Evolutionary conservation across 1,139 yeast genomes (phyloP).

Genomic region (Zygoascus hellenicus): DNA sequence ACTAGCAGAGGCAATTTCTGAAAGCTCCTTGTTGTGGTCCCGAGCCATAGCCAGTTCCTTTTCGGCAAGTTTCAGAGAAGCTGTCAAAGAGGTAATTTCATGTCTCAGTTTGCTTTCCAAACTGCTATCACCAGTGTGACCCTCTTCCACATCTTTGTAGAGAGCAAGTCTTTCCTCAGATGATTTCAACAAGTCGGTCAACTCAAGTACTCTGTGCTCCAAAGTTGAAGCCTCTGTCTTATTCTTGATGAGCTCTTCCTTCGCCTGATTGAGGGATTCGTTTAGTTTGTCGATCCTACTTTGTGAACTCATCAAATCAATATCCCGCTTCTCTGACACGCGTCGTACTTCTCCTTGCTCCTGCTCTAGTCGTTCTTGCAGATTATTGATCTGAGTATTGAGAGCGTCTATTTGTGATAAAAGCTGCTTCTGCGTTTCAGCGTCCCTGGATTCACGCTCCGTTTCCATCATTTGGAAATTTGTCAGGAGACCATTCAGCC

Average conservation of each 20-base stretch:
- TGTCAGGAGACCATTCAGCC: constrained; percentile 53
- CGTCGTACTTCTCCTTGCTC: constrained; percentile 37
- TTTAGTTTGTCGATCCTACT: constrained; percentile 56
- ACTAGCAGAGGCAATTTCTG: constrained; percentile 44
- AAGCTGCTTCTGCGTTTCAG: constrained; percentile 49
- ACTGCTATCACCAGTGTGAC: constrained; percentile 10
- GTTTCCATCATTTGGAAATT: constrained; percentile 57
- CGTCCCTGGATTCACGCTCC: constrained; percentile 54
- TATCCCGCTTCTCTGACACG: constrained; percentile 24
- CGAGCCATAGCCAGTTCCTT: constrained; percentile 45
- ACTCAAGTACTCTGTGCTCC: constrained; percentile 29
- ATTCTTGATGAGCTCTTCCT: constrained; percentile 42
- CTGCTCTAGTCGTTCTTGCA: constrained; percentile 47
- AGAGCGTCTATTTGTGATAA: constrained; percentile 46
- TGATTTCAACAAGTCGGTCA: constrained; percentile 37
- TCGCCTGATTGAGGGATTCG: constrained; percentile 42
- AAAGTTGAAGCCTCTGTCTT: constrained; percentile 36
- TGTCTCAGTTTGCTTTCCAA: constrained; percentile 21
- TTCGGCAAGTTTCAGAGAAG: constrained; percentile 40
- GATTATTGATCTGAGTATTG: constrained; percentile 42
- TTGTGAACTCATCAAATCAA: constrained; percentile 48
- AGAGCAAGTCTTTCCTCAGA: constrained; percentile 35
- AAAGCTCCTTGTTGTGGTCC: constrained; percentile 46
- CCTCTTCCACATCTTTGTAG: constrained; percentile 15
- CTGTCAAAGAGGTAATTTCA: constrained; percentile 34